Percentiles rank a stretch among this genome's conserved stretches.
Conservation (phyloP, 257 asterid genomes). For the Jasminum sambac region DNA sequence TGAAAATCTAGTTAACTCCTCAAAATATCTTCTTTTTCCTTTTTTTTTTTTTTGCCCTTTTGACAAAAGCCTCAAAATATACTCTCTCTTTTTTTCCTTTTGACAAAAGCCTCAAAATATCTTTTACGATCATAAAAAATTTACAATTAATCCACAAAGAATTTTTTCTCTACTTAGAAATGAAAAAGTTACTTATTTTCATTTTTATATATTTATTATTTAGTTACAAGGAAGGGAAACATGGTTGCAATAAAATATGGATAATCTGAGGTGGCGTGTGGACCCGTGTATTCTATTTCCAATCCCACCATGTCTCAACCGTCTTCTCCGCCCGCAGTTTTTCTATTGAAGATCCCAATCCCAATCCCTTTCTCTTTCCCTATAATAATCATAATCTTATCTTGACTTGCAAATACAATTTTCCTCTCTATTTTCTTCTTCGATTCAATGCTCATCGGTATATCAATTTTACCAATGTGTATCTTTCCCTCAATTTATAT, state of each 20-base stretch:
- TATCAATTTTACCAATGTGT: constrained; percentile 4
- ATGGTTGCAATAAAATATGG: constrained; percentile 14
- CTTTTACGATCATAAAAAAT: too few species aligned
- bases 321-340: constrained; percentile 59
- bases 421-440: background rate
- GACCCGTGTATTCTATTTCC: constrained; percentile 16
- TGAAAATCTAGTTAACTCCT: too few species aligned
- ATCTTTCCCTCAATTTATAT: background rate
- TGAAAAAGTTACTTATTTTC: background rate
- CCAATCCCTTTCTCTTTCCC: constrained; percentile 7
- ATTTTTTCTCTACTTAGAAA: background rate
- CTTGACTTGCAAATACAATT: background rate
- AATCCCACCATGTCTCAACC: constrained; percentile 31
- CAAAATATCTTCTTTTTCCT: too few species aligned
- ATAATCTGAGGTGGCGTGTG: constrained; percentile 39
- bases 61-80: too few species aligned
- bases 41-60: too few species aligned
- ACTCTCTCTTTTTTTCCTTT: too few species aligned
- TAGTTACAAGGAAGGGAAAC: background rate
- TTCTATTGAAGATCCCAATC: background rate
- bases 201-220: background rate
- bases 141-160: too few species aligned
- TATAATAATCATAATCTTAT: constrained; percentile 6
- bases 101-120: too few species aligned
- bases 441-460: background rate